Percentiles rank a stretch among this genome's conserved stretches.
Evolutionary conservation across 2,329 filamentous ascomycete species (phyloP).

Genomic region (Colletotrichum australisinense): DNA sequence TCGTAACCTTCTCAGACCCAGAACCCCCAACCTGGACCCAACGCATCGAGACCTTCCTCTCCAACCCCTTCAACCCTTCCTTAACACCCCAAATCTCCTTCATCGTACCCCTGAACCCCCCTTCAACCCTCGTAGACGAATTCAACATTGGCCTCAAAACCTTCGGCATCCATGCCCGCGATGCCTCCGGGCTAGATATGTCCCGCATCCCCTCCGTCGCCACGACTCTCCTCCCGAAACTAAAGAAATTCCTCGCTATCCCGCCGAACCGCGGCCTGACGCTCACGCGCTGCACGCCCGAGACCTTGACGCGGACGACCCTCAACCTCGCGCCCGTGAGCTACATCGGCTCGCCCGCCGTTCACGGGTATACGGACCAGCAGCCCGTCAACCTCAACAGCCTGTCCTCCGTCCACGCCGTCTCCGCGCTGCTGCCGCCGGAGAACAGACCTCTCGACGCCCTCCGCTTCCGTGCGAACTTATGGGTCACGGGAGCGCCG

Average conservation of each 20-base stretch:
- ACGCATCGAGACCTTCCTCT: constrained; percentile 3
- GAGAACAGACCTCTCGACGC: constrained; percentile 36
- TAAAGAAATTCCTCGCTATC: constrained; percentile 34
- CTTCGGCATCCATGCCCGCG: constrained; percentile 36
- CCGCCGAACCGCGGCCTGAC: constrained; percentile 23
- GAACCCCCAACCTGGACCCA: neutral
- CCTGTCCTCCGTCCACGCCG: constrained; percentile 37
- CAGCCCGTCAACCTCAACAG: constrained; percentile 38
- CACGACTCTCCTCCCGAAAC: constrained; percentile 28
- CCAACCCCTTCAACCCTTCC: neutral
- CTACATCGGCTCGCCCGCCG: constrained; percentile 36
- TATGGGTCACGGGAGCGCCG: constrained; percentile 34
- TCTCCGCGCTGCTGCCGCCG: constrained; percentile 29
- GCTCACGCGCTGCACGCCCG: constrained; percentile 31
- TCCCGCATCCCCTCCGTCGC: constrained; percentile 30
- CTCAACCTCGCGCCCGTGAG: constrained; percentile 35
- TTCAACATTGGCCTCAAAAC: constrained; percentile 3
- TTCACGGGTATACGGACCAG: constrained; percentile 38
- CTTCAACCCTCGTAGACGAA: neutral
- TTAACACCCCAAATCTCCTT: neutral
- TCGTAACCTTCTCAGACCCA: constrained; percentile 5
- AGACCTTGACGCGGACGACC: constrained; percentile 32
- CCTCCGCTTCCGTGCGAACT: constrained; percentile 38
- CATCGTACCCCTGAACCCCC: constrained; percentile 13
- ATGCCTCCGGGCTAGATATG: constrained; percentile 35